Conservation (phyloP, 805 yeast species). For the Candida andamanensis region DNA sequence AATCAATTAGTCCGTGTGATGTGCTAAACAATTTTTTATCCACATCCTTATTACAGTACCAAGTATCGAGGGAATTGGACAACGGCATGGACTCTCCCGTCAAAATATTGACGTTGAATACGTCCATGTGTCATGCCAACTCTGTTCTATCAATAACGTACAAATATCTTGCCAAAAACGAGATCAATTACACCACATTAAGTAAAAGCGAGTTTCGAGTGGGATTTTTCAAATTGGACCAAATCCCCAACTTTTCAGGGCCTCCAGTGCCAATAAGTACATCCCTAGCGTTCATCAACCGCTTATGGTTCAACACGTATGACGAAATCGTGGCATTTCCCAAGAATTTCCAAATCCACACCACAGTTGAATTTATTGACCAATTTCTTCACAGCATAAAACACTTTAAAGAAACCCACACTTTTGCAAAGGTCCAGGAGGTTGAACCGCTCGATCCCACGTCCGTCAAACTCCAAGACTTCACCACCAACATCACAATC, state of each 20-base stretch:
- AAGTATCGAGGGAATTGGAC: too few species aligned
- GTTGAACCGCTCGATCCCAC: not conserved
- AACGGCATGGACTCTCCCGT: too few species aligned
- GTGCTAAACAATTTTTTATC: constrained; percentile 1
- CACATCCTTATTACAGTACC: constrained; percentile 1
- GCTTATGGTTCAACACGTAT: constrained; percentile 17
- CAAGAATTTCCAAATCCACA: constrained; percentile 1
- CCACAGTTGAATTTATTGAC: constrained; percentile 5
- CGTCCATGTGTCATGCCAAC: too few species aligned
- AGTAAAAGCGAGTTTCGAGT: constrained; percentile 21
- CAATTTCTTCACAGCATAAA: constrained; percentile 13
- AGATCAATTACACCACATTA: constrained; percentile 20
- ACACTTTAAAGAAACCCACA: constrained; percentile 1
- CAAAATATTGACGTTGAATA: too few species aligned
- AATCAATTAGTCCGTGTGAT: constrained; percentile 1
- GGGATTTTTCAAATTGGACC: constrained; percentile 19
- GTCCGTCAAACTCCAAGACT: constrained; percentile 5
- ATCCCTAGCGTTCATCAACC: not conserved
- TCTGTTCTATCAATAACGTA: constrained; percentile 20
- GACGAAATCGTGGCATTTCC: constrained; percentile 18
- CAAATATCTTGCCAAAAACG: constrained; percentile 22
- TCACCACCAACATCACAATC: constrained; percentile 15
- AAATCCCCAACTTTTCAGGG: too few species aligned
- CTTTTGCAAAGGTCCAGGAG: not conserved
- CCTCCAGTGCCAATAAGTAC: not conserved